Evolutionary conservation across 352 stramenopile species (phyloP).

Genomic region (Peronospora destructor): DNA sequence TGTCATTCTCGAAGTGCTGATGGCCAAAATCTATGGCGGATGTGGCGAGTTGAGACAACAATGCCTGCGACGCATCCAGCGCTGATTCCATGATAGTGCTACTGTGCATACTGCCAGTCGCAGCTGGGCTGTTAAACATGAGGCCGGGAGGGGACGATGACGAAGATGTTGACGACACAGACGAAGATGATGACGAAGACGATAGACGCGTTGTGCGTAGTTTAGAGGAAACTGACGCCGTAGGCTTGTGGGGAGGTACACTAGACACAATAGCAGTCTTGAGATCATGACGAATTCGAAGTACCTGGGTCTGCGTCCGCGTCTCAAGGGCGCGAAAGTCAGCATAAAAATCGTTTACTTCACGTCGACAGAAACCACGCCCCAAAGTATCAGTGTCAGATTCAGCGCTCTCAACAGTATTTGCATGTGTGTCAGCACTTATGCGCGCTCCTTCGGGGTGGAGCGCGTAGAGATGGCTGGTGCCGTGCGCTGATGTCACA

Average conservation of each 20-base stretch:
- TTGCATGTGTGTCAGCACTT: slow-evolving; percentile 65
- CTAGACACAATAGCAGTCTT: slow-evolving; percentile 15
- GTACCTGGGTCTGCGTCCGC: slow-evolving; percentile 55
- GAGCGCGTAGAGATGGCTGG: slow-evolving; percentile 79
- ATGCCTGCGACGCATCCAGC: slow-evolving; percentile 58
- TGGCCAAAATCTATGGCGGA: slow-evolving; percentile 54
- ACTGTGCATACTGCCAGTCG: slow-evolving; percentile 17
- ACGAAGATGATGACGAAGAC: slow-evolving; percentile 31
- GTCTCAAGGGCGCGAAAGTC: slow-evolving; percentile 57
- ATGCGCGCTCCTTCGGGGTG: slow-evolving; percentile 64
- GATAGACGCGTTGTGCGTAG: slow-evolving; percentile 28
- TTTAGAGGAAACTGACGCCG: slow-evolving; percentile 16
- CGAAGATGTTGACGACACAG: slow-evolving; percentile 33
- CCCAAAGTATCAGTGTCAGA: slow-evolving; percentile 14
- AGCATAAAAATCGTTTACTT: slow-evolving; percentile 72
- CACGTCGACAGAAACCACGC: slow-evolving; percentile 24
- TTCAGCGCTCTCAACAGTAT: slow-evolving; percentile 25
- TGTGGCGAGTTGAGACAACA: slow-evolving; percentile 60
- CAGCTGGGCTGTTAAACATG: slow-evolving; percentile 21
- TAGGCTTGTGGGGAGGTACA: slow-evolving; percentile 16
- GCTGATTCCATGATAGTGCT: slow-evolving; percentile 55
- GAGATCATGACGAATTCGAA: slow-evolving; percentile 67
- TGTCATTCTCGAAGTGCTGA: slow-evolving; percentile 53
- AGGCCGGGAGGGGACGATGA: slow-evolving; percentile 26
- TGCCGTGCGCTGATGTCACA: slow-evolving; percentile 78